A percentile compares a stretch with the other conserved stretches of the same genome.
Conservation (phyloP, 345 rosid genomes). For the Camelina neglecta region DNA sequence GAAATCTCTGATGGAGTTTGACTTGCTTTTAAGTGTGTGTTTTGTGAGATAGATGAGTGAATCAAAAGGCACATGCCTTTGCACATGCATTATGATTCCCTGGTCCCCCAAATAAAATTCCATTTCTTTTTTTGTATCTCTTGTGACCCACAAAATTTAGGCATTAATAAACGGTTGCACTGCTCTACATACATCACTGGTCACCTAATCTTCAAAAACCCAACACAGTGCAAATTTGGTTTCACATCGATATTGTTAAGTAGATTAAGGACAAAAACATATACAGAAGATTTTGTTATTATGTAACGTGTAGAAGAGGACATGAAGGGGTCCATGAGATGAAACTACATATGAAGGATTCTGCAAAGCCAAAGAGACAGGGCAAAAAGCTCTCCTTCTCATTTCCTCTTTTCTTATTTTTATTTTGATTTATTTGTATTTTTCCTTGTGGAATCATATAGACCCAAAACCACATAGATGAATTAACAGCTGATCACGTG, state of each 20-base stretch:
- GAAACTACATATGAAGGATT: slow-evolving; percentile 32
- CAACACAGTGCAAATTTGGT: slow-evolving; percentile 41
- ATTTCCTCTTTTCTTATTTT: slow-evolving; percentile 14
- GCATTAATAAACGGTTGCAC: slow-evolving; percentile 36
- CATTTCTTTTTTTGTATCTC: neutral
- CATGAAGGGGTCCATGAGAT: slow-evolving; percentile 40
- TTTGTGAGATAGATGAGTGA: slow-evolving; percentile 39
- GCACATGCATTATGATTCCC: slow-evolving; percentile 49
- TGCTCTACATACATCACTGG: slow-evolving; percentile 19
- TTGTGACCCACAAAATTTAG: slow-evolving; percentile 29
- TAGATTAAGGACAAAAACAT: slow-evolving; percentile 25
- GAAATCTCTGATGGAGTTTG: slow-evolving; percentile 29
- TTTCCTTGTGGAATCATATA: slow-evolving; percentile 34
- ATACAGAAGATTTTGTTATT: slow-evolving; percentile 30
- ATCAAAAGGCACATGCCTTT: slow-evolving; percentile 48
- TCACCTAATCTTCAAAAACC: slow-evolving; percentile 27
- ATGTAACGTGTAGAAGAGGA: slow-evolving; percentile 32
- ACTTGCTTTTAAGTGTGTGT: slow-evolving; percentile 38
- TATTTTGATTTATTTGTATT: slow-evolving; percentile 19
- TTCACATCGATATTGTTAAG: slow-evolving; percentile 24
- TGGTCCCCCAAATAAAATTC: slow-evolving; percentile 36
- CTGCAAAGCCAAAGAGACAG: slow-evolving; percentile 35
- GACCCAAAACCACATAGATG: slow-evolving; percentile 3
- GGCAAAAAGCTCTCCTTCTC: slow-evolving; percentile 16
- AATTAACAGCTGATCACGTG: slow-evolving; percentile 13